These are phyloP conservation scores for Dysphania ambrosioides DNA, from an alignment of 148 eudicot species.

Conservation along the genomic window DNA sequence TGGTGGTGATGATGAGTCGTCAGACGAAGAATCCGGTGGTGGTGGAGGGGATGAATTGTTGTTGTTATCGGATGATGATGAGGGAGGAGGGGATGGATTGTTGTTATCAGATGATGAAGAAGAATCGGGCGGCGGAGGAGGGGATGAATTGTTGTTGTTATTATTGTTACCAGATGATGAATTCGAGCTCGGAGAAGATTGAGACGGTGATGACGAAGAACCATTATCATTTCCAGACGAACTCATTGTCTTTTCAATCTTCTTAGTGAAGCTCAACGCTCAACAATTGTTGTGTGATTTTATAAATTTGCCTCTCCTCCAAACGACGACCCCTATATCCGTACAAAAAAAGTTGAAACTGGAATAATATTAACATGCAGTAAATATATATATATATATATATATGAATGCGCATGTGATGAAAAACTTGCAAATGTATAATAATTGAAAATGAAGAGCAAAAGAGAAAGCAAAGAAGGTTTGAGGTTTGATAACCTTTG, in stretches of 20 bases:
- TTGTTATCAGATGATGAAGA: not conserved
- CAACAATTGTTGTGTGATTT: not conserved
- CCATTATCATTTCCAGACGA: conserved; percentile 8
- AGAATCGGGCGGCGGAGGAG: not conserved
- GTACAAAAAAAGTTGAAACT: not conserved
- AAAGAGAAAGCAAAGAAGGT: not conserved
- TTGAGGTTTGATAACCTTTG: conserved; percentile 23
- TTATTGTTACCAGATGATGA: conserved; percentile 12
- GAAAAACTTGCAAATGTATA: too few relatives aligned
- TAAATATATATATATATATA: too few relatives aligned
- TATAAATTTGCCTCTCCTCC: conserved; percentile 48
- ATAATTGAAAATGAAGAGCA: not conserved
- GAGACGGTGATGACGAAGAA: conserved; percentile 9
- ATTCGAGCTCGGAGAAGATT: conserved; percentile 23
- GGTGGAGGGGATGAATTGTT: not conserved
- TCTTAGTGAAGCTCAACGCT: not conserved
- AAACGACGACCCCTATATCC: conserved; percentile 33
- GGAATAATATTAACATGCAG: too few relatives aligned
- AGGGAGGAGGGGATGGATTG: not conserved
- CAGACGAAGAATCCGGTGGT: not conserved
- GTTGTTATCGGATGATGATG: not conserved
- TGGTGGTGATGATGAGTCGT: not conserved
- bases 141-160: not conserved
- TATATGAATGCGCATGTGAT: too few relatives aligned
- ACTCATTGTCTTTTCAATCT: conserved; percentile 11